Evolutionary conservation across 176 grass and related monocot species (phyloP).

Genomic region (Zizania latifolia): DNA sequence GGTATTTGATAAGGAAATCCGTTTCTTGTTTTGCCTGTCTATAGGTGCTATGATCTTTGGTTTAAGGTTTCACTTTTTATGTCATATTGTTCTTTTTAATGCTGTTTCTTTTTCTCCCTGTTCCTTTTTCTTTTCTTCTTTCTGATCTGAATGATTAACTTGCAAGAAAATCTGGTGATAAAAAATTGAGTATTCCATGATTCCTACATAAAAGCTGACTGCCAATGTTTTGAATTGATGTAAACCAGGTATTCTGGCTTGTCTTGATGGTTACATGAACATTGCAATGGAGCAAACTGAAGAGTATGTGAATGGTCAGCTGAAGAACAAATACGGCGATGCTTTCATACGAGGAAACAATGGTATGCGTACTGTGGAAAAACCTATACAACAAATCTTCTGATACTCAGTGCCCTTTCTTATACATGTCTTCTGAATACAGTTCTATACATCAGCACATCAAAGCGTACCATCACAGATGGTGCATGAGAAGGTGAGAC

Average conservation of each 20-base stretch:
- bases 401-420: not conserved
- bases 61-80: not conserved
- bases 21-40: not conserved
- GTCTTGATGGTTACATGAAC: slow-evolving; percentile 91
- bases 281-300: slow-evolving; percentile 98
- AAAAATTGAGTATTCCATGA: not conserved
- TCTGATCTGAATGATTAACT: not conserved
- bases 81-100: not conserved
- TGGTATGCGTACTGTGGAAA: slow-evolving; percentile 7
- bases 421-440: slow-evolving; percentile 9
- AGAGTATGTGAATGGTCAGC: slow-evolving; percentile 88
- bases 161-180: not conserved
- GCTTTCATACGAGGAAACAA: slow-evolving; percentile 54
- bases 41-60: not conserved
- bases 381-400: not conserved
- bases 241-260: slow-evolving; percentile 40
- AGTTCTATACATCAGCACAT: slow-evolving; percentile 57
- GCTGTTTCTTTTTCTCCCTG: not conserved
- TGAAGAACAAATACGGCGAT: slow-evolving; percentile 71
- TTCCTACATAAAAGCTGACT: not conserved
- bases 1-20: not conserved
- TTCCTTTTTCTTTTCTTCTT: not conserved
- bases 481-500: not conserved
- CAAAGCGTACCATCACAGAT: slow-evolving; percentile 41
- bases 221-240: not conserved